A percentile compares a stretch with the other conserved stretches of the same genome.
Evolutionary conservation across 257 asterid species (phyloP).

Genomic region (Capsicum chinense): DNA sequence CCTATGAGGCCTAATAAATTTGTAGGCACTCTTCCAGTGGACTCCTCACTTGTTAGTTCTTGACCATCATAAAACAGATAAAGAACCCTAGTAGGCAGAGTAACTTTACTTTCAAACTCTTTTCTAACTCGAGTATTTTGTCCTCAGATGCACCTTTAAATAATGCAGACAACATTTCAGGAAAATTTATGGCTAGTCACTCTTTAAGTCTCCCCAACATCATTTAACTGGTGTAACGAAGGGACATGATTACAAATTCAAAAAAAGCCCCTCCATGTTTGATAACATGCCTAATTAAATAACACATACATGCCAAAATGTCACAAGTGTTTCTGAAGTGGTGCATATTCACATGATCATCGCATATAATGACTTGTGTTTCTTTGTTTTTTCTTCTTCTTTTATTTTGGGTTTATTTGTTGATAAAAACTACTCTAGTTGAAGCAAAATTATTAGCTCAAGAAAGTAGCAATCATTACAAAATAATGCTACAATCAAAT

Average conservation of each 20-base stretch:
- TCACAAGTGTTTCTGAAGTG: not conserved
- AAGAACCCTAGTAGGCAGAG: conserved; percentile 79
- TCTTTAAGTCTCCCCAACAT: conserved; percentile 71
- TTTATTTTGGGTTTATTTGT: not conserved
- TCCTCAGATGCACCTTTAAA: conserved; percentile 81
- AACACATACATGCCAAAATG: not conserved
- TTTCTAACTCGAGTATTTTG: conserved; percentile 60
- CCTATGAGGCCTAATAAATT: conserved; percentile 84
- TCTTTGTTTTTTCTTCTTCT: too few relatives aligned
- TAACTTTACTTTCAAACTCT: conserved; percentile 59
- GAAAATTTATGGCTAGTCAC: conserved; percentile 37
- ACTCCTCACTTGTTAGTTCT: conserved; percentile 47
- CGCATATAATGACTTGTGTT: not conserved
- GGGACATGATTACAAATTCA: conserved; percentile 74
- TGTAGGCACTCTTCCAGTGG: conserved; percentile 40
- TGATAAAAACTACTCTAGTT: not conserved
- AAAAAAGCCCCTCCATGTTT: conserved; percentile 71
- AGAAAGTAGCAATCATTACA: not conserved
- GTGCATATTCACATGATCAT: not conserved
- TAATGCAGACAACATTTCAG: conserved; percentile 70
- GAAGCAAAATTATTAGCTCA: not conserved
- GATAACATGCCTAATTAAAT: conserved; percentile 65
- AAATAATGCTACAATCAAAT: not conserved
- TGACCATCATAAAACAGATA: conserved; percentile 89
- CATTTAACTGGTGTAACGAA: conserved; percentile 66